phyloP scores from a whole-genome alignment of 2,329 filamentous ascomycete genomes.

The Trichoderma guizhouense region DNA sequence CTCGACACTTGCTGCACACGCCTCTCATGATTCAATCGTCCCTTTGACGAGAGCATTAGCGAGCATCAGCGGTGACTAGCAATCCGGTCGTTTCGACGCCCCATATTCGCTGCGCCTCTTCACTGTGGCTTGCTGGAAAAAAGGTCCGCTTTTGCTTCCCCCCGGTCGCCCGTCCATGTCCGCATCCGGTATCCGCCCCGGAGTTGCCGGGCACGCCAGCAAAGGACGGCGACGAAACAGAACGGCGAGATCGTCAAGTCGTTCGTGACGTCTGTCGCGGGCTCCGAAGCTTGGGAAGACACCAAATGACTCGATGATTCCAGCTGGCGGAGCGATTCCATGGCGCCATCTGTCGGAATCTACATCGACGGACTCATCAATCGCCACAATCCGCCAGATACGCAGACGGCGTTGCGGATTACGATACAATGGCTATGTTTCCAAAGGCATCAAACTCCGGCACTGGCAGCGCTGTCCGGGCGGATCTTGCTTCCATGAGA shows the following conservation, averaged over 20 bases:
- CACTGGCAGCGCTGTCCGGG: not conserved
- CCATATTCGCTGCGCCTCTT: constrained; percentile 17
- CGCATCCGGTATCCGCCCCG: constrained; percentile 19
- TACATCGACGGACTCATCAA: not conserved
- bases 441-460: not conserved
- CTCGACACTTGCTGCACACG: not conserved
- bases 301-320: constrained; percentile 8
- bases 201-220: constrained; percentile 16
- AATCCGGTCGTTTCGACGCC: constrained; percentile 3
- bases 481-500: not conserved
- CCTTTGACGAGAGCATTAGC: constrained; percentile 4
- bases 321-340: not conserved
- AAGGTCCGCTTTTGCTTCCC: constrained; percentile 4
- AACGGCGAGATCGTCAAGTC: constrained; percentile 4
- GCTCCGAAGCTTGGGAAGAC: not conserved
- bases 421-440: not conserved
- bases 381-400: not conserved
- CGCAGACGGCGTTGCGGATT: not conserved
- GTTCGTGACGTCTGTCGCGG: constrained; percentile 1
- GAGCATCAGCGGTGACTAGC: constrained; percentile 13
- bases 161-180: constrained; percentile 18
- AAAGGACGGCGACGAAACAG: constrained; percentile 14
- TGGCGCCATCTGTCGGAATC: not conserved
- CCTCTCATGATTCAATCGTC: not conserved
- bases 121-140: constrained; percentile 14